A percentile compares a stretch with the other conserved stretches of the same genome.
Conservation (phyloP, 1,284 basidiomycete species). For the Ceratobasidium sp. region DNA sequence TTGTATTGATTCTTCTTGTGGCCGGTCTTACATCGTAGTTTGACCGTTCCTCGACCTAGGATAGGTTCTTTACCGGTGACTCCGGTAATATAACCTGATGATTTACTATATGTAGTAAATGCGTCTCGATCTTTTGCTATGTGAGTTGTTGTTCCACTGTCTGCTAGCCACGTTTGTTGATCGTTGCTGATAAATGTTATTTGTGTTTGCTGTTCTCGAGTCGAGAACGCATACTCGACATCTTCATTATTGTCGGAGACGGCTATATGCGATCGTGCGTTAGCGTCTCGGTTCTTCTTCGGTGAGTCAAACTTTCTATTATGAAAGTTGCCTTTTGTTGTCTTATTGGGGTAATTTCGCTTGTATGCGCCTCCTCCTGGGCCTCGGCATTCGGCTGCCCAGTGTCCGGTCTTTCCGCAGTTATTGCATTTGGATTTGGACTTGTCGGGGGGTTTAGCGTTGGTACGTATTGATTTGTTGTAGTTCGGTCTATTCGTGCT, state of each 20-base stretch:
- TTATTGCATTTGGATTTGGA: constrained; percentile 14
- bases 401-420: constrained; percentile 2
- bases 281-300: background rate
- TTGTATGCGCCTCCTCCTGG: constrained; percentile 3
- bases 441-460: background rate
- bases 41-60: background rate
- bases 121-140: background rate
- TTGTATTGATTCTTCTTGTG: background rate
- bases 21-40: background rate
- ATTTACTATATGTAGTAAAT: constrained; percentile 16
- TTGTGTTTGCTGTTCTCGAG: background rate
- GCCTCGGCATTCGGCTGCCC: background rate
- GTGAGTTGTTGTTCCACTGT: constrained; percentile 16
- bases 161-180: background rate
- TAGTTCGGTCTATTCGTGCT: background rate
- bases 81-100: background rate
- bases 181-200: background rate
- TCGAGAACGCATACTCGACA: background rate
- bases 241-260: background rate
- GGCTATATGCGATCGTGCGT: constrained; percentile 2
- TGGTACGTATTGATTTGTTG: background rate
- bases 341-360: background rate
- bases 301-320: background rate
- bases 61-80: background rate
- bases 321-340: background rate